Percentiles rank a stretch among this genome's conserved stretches.
phyloP scores from a whole-genome alignment of 305 asterid genomes.

The Rubia peregrina region DNA sequence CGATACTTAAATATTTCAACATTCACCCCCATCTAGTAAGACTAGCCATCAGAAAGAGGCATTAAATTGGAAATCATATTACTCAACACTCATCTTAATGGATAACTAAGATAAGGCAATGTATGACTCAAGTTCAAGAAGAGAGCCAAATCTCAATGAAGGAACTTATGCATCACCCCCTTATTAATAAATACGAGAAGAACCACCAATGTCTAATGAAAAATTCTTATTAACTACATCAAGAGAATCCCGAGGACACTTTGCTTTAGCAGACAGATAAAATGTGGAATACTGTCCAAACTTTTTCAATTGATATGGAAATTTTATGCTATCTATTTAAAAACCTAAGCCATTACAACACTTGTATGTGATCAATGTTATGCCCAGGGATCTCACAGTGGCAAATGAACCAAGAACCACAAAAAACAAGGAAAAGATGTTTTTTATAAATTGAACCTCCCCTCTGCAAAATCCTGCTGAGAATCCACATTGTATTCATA shows the following conservation, averaged over 20 bases:
- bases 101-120: background rate
- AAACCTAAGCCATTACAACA: background rate
- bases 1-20: background rate
- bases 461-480: background rate
- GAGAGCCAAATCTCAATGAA: background rate
- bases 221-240: too few relatives aligned
- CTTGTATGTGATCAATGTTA: background rate
- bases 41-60: background rate
- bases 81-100: background rate
- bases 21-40: background rate
- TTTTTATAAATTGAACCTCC: background rate
- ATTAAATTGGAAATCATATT: background rate
- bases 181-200: background rate
- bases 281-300: background rate
- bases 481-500: background rate
- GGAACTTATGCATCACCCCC: background rate
- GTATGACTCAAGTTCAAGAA: background rate
- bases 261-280: background rate
- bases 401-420: background rate
- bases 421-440: background rate
- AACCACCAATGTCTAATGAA: too few relatives aligned
- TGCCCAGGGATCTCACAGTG: background rate
- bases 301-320: background rate
- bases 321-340: background rate
- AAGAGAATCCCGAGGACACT: background rate